Base-by-base conservation (phyloP, 805 yeast species). In the Middelhovenomyces tepae region DNA sequence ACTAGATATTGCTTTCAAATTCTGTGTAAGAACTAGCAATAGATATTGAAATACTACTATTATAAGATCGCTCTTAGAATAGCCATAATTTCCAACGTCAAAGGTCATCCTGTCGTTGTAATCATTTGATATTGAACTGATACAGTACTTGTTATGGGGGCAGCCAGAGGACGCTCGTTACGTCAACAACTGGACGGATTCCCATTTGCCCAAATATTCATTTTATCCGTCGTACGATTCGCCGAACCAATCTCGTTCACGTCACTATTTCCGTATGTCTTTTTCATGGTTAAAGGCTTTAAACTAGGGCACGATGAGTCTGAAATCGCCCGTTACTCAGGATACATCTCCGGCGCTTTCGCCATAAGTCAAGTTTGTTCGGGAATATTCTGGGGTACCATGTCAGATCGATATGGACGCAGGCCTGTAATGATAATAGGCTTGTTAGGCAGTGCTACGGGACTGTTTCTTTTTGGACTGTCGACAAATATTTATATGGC, bases 161-260 rank as follows among this genome's bases (percentile, higher is more conserved):
- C 5, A 15, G 11, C 8, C 19, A 14, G 17, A 25, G 16, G 30
- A 16, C 38, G 40, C 31, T 35, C 48, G 8, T 35, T 43, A 42
- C 52, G 60, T 27, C 68, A 73, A 39, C 77, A 70, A 46, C 59
- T 74, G 59, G 54, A 47, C 25, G 79, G 73, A 16, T 73, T 75
- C 46, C 81, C 81, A 11, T 57, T 65, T 47, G 55, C 65, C 47
- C 80, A 75, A 44, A 43, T 64, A 28, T 35, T 47, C 4, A 62
- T 64, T 7, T 47, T 65, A 8, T 56, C 63, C 18, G 40, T 66
- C 18, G 68, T 73, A 31, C 56, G 81, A 36, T 68, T 74, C 39
- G 63, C 74, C 8, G 81, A 75, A 47, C 81, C 82, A 1, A 63
- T 75, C 14, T 71, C 79, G 2, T 75, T 74, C 57, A 71, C 80